These are phyloP conservation scores for Erythrobasidium hasegawianum DNA, from an alignment of 1,284 basidiomycete genomes.

Conservation along the genomic window DNA sequence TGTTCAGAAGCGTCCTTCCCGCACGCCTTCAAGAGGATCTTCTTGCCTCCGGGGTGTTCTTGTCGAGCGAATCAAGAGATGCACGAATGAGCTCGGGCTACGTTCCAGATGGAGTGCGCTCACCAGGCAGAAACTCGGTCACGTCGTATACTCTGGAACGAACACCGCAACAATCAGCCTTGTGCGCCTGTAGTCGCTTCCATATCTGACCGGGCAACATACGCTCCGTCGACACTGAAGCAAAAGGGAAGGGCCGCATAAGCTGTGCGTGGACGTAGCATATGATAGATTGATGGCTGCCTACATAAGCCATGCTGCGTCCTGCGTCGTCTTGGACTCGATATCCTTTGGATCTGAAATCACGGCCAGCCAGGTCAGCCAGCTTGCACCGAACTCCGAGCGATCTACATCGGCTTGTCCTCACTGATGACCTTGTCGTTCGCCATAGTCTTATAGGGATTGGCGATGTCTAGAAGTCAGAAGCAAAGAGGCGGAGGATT, in stretches of 20 bases:
- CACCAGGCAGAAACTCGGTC: conserved; percentile 31
- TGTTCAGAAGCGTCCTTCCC: conserved; percentile 32
- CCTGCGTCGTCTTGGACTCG: conserved; percentile 28
- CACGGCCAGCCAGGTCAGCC: too few species aligned
- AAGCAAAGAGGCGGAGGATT: background rate
- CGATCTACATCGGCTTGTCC: background rate
- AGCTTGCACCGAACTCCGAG: background rate
- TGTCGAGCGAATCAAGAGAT: background rate
- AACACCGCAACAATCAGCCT: too few species aligned
- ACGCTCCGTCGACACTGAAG: too few species aligned
- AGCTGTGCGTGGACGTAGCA: too few species aligned
- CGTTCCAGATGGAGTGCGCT: background rate
- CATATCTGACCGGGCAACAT: too few species aligned
- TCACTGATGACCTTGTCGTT: conserved; percentile 30
- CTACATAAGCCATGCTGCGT: conserved; percentile 29
- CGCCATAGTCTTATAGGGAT: background rate
- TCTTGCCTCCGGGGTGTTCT: conserved; percentile 35
- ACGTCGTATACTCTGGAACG: conserved; percentile 31
- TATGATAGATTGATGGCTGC: too few species aligned
- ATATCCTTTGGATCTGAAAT: conserved; percentile 32
- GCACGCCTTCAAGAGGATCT: conserved; percentile 34
- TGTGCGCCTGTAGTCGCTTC: too few species aligned
- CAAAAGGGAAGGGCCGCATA: too few species aligned
- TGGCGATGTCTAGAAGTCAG: background rate
- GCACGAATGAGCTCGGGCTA: background rate